phyloP scores from a whole-genome alignment of 78 protist genomes.

The Dictyostelium firmibasis region DNA sequence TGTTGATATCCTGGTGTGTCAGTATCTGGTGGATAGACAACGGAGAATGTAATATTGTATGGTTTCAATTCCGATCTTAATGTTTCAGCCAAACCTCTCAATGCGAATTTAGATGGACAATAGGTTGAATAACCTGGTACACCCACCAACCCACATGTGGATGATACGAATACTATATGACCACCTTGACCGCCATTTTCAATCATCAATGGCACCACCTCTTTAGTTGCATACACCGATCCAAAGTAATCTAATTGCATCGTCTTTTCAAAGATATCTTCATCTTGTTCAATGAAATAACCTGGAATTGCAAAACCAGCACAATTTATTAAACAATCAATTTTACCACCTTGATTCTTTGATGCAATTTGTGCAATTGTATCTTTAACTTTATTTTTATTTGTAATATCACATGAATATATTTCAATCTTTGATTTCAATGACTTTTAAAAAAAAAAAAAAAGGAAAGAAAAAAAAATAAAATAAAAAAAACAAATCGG shows the following conservation, averaged over 20 bases:
- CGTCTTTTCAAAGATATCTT: constrained; percentile 36
- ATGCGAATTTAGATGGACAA: constrained; percentile 61
- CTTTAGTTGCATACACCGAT: constrained; percentile 26
- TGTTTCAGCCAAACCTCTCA: constrained; percentile 21
- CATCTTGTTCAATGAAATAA: constrained; percentile 49
- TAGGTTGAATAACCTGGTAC: constrained; percentile 55
- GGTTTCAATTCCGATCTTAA: constrained; percentile 28
- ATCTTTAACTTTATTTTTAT: constrained; percentile 18
- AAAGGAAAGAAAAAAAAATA: neutral
- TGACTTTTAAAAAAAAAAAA: neutral
- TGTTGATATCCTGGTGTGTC: constrained; percentile 70
- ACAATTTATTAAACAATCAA: constrained; percentile 52
- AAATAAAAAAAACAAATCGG: neutral
- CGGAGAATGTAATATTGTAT: constrained; percentile 29
- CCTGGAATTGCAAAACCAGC: constrained; percentile 73
- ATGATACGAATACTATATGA: constrained; percentile 53
- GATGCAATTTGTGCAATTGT: neutral
- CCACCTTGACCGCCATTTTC: constrained; percentile 60
- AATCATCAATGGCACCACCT: constrained; percentile 49
- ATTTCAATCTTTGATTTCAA: constrained; percentile 10
- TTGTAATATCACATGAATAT: constrained; percentile 50
- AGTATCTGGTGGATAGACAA: constrained; percentile 69
- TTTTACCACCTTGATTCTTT: neutral
- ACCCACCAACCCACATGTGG: constrained; percentile 57
- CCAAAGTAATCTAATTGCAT: constrained; percentile 67